Evolutionary conservation across 2,329 filamentous ascomycete genomes (phyloP).

Genomic region (Scortechinia acanthostroma): DNA sequence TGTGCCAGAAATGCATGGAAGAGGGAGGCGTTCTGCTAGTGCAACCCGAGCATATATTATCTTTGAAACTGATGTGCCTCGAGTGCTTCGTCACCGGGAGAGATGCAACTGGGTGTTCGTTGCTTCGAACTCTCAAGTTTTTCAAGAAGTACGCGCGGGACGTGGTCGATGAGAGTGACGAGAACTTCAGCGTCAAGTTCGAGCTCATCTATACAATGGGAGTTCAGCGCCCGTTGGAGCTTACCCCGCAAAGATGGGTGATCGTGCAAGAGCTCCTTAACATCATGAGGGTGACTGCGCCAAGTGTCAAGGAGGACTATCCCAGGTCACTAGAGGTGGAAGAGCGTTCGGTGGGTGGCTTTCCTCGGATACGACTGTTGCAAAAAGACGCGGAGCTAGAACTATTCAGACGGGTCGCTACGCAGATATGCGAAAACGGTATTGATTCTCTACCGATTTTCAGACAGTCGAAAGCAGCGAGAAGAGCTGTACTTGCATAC

Average conservation of each 20-base stretch:
- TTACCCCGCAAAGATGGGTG: conserved; percentile 45
- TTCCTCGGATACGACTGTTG: conserved; percentile 40
- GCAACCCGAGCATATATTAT: conserved; percentile 58
- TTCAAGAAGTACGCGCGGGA: conserved; percentile 37
- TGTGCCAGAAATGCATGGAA: conserved; percentile 36
- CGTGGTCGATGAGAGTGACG: conserved; percentile 60
- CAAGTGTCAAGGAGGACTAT: conserved; percentile 14
- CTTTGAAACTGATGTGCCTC: conserved; percentile 53
- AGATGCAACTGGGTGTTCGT: conserved; percentile 13
- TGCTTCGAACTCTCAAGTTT: conserved; percentile 32
- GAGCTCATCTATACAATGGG: conserved; percentile 61
- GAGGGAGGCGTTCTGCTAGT: conserved; percentile 46
- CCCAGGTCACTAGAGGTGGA: conserved; percentile 33
- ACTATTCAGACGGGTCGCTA: conserved; percentile 23
- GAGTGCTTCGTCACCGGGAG: conserved; percentile 31
- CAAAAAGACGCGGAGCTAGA: conserved; percentile 13
- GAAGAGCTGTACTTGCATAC: conserved; percentile 28
- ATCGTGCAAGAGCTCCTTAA: conserved; percentile 43
- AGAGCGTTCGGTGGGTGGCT: conserved; percentile 17
- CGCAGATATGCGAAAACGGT: conserved; percentile 31
- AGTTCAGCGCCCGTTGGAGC: conserved; percentile 35
- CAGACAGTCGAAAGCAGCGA: conserved; percentile 16
- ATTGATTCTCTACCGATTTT: conserved; percentile 32
- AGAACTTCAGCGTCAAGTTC: conserved; percentile 51
- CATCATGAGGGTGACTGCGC: conserved; percentile 23